Evolutionary conservation across 495 filamentous ascomycete species (phyloP), one percentile per base, ranked within the genome.

Genomic region (Trichoderma asperelloides): DNA sequence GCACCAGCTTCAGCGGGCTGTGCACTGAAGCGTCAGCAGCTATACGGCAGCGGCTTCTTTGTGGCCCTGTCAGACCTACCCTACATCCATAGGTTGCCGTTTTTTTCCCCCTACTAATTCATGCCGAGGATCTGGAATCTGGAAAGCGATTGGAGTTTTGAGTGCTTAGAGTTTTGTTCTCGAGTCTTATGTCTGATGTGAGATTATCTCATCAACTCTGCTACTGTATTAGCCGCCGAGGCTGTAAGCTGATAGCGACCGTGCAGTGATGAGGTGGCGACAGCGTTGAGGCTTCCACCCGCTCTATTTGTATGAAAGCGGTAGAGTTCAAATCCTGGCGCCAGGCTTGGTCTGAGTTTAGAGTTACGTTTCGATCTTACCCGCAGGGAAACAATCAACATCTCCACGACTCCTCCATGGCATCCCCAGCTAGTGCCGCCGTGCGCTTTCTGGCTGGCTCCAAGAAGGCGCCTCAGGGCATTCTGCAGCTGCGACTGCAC

Each of bases 401-500:
- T 43, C n/a, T 9, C 18, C 28, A 27, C 18, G 7, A 3, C 1
- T 8, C 7, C 21, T 49, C 27, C 41, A 30, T 47, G 41, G 43
- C 64, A 65, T 47, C 39, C 6, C n/a, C 40, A 11, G 64, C 37
- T n/a, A 30, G n/a, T 27, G 40, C 15, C 69, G 71, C 70, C 30
- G 66, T 77, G 18, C 70, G 74, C 68, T 77, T 73, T 51, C 73
- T 72, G 0, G 69, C 72, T 0, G 68, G 62, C 13, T 71, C 73
- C 21, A 75, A 75, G 33, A 81, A 78, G 18, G 77, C 79, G 1
- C 70, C 75, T 16, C 67, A 73, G 28, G 77, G 76, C n/a, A 75
- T 74, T 3, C 70, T 85, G 25, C 78, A 80, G 66, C 69, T 85
- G 63, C 78, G 79, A 33, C 90, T 87, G 75, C 82, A 84, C 69